Percentiles rank a stretch among this genome's conserved stretches.
These are phyloP conservation scores for Trichoderma simmonsii DNA, from an alignment of 2,329 filamentous ascomycete genomes.

Conservation along the genomic window DNA sequence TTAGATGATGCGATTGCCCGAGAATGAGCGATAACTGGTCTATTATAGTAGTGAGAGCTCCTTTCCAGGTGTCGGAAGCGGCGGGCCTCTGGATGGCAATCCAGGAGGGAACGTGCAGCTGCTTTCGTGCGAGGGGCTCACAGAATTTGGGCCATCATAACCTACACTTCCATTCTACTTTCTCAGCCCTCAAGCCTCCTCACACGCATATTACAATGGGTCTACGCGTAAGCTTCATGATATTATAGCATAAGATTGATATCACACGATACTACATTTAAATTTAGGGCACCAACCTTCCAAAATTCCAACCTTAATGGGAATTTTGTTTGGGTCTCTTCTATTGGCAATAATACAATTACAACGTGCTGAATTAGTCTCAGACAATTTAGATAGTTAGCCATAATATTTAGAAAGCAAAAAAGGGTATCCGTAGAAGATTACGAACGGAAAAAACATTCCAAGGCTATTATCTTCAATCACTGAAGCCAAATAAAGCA, in stretches of 20 bases:
- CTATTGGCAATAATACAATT: no score
- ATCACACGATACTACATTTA: no score
- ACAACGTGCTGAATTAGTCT: no score
- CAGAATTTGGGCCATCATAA: not conserved
- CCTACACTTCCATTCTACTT: not conserved
- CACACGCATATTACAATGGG: not conserved
- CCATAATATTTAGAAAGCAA: not conserved
- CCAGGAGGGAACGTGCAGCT: not conserved
- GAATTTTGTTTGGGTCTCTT: no score
- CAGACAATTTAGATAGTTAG: not conserved
- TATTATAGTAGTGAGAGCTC: not conserved
- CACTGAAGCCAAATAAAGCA: fast-evolving
- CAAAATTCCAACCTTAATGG: no score
- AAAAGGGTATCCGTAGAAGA: not conserved
- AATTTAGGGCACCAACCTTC: no score
- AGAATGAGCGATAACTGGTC: not conserved
- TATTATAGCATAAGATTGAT: not conserved
- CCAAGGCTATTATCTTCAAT: not conserved
- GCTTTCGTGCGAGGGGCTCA: not conserved
- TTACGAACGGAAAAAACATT: not conserved
- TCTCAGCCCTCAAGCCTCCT: not conserved
- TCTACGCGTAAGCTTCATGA: not conserved
- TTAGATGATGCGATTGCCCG: not conserved
- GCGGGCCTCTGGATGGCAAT: not conserved
- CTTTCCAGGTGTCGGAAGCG: not conserved